A percentile compares a stretch with the other conserved stretches of the same genome.
Conservation (phyloP, 495 filamentous ascomycete genomes). For the Penicillium riverlandense region DNA sequence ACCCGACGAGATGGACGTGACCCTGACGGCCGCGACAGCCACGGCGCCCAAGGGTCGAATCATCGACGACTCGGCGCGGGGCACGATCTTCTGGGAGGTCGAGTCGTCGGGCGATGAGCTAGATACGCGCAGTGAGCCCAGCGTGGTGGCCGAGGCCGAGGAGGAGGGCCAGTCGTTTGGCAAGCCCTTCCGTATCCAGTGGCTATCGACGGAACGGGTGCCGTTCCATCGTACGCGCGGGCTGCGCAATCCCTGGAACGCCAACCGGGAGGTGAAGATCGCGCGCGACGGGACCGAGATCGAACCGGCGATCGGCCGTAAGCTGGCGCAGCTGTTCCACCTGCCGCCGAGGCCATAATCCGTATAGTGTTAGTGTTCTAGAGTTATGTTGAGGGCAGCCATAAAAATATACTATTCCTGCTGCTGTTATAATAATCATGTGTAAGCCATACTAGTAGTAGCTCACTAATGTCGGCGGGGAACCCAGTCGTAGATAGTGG, state of each 20-base stretch:
- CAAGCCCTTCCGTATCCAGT: slow-evolving; percentile 88
- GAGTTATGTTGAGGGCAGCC: too few species aligned
- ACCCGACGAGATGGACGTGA: slow-evolving; percentile 51
- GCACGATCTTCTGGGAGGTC: slow-evolving; percentile 96
- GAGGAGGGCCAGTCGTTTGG: slow-evolving; percentile 64
- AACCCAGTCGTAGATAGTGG: too few species aligned
- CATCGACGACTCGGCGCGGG: slow-evolving; percentile 86
- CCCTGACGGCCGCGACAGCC: slow-evolving; percentile 71
- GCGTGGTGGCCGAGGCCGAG: slow-evolving; percentile 34
- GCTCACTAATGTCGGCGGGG: too few species aligned
- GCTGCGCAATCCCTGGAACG: slow-evolving; percentile 92
- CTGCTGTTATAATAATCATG: too few species aligned
- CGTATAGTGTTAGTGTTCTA: too few species aligned
- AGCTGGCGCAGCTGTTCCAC: slow-evolving; percentile 74
- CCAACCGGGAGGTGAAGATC: slow-evolving; percentile 93
- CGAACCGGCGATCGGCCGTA: slow-evolving; percentile 73
- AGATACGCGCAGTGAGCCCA: slow-evolving; percentile 24
- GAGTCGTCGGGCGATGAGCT: slow-evolving; percentile 46
- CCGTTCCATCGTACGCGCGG: slow-evolving; percentile 90
- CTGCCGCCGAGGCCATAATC: background rate
- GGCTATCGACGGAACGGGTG: slow-evolving; percentile 77
- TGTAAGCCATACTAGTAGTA: too few species aligned
- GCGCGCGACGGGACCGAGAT: slow-evolving; percentile 93
- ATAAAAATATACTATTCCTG: too few species aligned
- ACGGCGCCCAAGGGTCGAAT: slow-evolving; percentile 80